A percentile compares a stretch with the other conserved stretches of the same genome.
Conservation (phyloP, 306 rosid genomes). For the Cicer cuneatum region DNA sequence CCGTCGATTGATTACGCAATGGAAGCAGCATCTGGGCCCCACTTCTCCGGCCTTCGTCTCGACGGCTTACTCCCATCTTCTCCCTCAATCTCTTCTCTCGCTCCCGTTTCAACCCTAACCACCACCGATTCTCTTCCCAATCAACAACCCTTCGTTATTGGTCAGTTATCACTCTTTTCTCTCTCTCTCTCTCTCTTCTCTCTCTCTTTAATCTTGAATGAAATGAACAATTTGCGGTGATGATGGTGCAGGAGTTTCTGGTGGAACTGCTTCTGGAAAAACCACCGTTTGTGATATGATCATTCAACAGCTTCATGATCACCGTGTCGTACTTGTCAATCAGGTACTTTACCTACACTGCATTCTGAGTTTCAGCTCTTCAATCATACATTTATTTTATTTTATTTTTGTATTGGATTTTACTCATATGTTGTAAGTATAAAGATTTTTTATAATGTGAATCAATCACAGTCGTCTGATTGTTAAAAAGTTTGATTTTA, state of each 20-base stretch:
- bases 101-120: constrained; percentile 44
- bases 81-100: constrained; percentile 54
- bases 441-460: no score
- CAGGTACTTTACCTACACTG: constrained; percentile 57
- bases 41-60: constrained; percentile 85
- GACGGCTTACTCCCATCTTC: constrained; percentile 65
- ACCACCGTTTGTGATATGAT: constrained; percentile 99
- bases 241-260: constrained; percentile 75
- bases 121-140: constrained; percentile 57
- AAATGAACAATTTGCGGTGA: constrained; percentile 14
- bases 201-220: not conserved
- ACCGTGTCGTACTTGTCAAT: constrained; percentile 91
- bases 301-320: constrained; percentile 98
- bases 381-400: not conserved
- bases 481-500: no score
- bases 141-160: constrained; percentile 90
- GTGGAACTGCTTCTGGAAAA: constrained; percentile 99
- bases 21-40: constrained; percentile 96
- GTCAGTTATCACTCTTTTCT: constrained; percentile 44
- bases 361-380: not conserved
- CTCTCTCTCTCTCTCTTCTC: not conserved
- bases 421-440: no score
- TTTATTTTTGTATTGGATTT: no score
- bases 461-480: no score
- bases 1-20: constrained; percentile 77